Evolutionary conservation across 2,329 filamentous ascomycete genomes (phyloP), one percentile per base, ranked within the genome.

Genomic region (Pseudopyrenochaeta lycopersici): DNA sequence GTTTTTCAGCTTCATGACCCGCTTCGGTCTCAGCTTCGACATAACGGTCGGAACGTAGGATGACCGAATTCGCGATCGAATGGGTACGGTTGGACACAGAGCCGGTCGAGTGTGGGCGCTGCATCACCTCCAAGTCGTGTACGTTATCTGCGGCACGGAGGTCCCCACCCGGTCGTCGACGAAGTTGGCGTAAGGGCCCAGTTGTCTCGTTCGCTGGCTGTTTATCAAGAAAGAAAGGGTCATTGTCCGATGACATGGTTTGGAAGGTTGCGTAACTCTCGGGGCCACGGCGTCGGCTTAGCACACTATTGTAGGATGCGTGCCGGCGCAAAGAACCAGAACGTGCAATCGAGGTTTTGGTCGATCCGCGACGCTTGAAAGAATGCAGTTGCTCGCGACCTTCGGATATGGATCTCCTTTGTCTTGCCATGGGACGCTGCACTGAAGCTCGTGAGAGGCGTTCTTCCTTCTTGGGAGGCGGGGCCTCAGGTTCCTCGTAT

Each of bases 301-400:
- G 74, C 1, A 81, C 81, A 60, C 86, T 89, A 15, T 85, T 82
- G 45, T 85, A 85, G 0, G 88, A 90, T 9, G 83, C 83, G 67
- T 83, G 84, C 10, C 85, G 84, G 21, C 81, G 76, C 44, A 83
- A 80, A 1, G 84, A 80, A 20, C 41, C 44, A 12, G 63, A 64
- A 1, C 68, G 65, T n/a, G 67, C 58, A 17, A 68, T 63, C 1
- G 71, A 68, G 15, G 60, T 62, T 46, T 70, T 63, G 32, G 56
- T 64, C 3, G 74, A 76, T 2, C 66, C 68, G 12, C 67, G 69
- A 27, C 71, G 69, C 11, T 70, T 63, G 54, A 75, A 74, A 9
- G 70, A 74, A 47, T 75, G 70, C 70, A 74, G 64, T 20, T 63
- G 58, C 43, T 70, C 67, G 48, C 62, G 64, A 20, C 65, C 65